phyloP scores from a whole-genome alignment of 768 basidiomycete genomes.

The Pluteus cervinus region DNA sequence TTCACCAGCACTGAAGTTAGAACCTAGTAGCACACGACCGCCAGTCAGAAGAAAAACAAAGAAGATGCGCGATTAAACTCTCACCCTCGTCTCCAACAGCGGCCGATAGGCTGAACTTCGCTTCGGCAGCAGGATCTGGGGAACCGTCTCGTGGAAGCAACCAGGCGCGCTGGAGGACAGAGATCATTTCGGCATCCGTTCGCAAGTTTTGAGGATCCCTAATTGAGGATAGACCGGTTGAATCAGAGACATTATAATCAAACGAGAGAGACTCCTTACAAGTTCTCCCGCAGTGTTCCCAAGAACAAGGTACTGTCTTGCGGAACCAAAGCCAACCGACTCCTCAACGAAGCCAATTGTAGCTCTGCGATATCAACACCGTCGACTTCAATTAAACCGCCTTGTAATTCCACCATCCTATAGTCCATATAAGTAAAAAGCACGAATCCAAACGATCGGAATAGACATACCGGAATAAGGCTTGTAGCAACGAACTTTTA shows the following conservation, averaged over 20 bases:
- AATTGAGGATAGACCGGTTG: background rate
- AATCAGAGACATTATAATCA: background rate
- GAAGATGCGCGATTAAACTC: constrained; percentile 2
- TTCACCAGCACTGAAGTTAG: constrained; percentile 65
- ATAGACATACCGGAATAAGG: constrained; percentile 40
- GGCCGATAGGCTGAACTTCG: constrained; percentile 66
- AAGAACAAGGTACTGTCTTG: constrained; percentile 57
- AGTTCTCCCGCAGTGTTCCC: constrained; percentile 41
- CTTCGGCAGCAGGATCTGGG: constrained; percentile 39
- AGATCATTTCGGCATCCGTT: constrained; percentile 59
- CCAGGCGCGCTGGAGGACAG: constrained; percentile 53
- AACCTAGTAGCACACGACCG: constrained; percentile 26
- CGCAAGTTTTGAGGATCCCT: constrained; percentile 49
- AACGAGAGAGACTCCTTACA: constrained; percentile 23
- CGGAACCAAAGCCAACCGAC: constrained; percentile 59
- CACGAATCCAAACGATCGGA: background rate
- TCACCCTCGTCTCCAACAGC: constrained; percentile 58
- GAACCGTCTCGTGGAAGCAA: constrained; percentile 47
- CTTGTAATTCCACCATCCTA: constrained; percentile 54
- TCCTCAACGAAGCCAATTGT: constrained; percentile 48
- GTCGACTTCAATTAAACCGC: constrained; percentile 55
- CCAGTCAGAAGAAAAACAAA: background rate
- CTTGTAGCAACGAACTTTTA: constrained; percentile 54
- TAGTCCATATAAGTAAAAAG: constrained; percentile 1
- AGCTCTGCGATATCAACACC: constrained; percentile 45